These are phyloP conservation scores for Phytophthora ramorum DNA, from an alignment of 352 stramenopile species.

Conservation along the genomic window DNA sequence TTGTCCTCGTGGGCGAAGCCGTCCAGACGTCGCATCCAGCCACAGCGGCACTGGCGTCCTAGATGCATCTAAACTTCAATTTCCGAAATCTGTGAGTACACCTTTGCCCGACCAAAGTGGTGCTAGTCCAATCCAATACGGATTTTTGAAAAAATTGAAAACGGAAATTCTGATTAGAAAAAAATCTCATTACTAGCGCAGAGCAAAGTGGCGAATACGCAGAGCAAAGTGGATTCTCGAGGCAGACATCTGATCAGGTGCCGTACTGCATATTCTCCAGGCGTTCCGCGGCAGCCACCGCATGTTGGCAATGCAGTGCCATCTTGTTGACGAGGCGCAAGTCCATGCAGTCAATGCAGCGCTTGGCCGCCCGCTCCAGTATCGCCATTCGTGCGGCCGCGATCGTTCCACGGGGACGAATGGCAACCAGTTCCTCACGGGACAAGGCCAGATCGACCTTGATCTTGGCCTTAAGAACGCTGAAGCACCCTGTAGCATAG, in stretches of 20 bases:
- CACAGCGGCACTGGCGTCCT: neutral
- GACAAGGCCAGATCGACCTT: slow-evolving; percentile 1
- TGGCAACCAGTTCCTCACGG: no score
- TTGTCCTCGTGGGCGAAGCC: neutral
- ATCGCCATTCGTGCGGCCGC: no score
- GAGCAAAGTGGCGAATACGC: neutral
- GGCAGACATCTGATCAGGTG: neutral
- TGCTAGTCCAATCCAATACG: neutral
- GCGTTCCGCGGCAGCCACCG: neutral
- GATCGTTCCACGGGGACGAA: no score
- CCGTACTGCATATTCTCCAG: slow-evolving; percentile 4
- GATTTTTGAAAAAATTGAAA: neutral
- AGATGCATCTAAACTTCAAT: no score
- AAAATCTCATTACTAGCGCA: no score
- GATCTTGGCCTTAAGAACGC: neutral
- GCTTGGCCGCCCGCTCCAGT: no score
- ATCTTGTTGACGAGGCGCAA: neutral
- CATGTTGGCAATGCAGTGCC: slow-evolving; percentile 3
- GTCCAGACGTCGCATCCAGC: neutral
- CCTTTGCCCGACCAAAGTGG: neutral
- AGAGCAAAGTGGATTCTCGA: neutral
- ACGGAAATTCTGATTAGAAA: neutral
- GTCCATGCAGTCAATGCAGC: neutral
- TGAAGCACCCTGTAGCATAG: neutral
- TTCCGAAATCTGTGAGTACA: no score